Evolutionary conservation across 345 rosid genomes (phyloP).

Genomic region (Microcos paniculata): DNA sequence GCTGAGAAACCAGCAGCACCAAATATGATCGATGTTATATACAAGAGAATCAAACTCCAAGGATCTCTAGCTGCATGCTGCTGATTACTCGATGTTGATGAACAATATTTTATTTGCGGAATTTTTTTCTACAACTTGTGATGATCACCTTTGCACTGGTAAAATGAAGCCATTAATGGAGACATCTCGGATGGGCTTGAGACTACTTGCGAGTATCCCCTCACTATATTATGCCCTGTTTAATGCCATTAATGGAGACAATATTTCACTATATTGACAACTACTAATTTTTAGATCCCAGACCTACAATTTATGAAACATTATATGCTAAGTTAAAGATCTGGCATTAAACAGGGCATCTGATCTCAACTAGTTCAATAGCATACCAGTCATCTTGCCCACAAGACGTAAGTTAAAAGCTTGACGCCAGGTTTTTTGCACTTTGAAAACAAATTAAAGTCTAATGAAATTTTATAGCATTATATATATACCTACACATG

Average conservation of each 20-base stretch:
- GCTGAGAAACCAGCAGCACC: conserved; percentile 37
- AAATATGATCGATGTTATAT: conserved; percentile 38
- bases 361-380: neutral
- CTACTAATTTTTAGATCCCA: neutral
- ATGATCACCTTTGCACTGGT: conserved; percentile 31
- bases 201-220: conserved; percentile 48
- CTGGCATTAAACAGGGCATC: neutral
- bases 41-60: conserved; percentile 51
- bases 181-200: conserved; percentile 51
- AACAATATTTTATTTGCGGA: conserved; percentile 26
- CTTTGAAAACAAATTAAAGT: no score
- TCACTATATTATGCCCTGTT: no score
- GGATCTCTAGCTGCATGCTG: conserved; percentile 47
- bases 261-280: neutral
- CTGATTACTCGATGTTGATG: conserved; percentile 37
- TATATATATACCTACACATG: no score
- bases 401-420: no score
- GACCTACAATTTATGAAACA: neutral
- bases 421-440: no score
- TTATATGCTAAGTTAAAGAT: neutral
- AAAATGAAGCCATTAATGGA: conserved; percentile 34
- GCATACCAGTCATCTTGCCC: neutral
- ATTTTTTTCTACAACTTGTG: conserved; percentile 41
- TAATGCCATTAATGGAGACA: no score
- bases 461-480: no score